Conservation (phyloP, 495 filamentous ascomycete species). For the Tuber borchii region DNA sequence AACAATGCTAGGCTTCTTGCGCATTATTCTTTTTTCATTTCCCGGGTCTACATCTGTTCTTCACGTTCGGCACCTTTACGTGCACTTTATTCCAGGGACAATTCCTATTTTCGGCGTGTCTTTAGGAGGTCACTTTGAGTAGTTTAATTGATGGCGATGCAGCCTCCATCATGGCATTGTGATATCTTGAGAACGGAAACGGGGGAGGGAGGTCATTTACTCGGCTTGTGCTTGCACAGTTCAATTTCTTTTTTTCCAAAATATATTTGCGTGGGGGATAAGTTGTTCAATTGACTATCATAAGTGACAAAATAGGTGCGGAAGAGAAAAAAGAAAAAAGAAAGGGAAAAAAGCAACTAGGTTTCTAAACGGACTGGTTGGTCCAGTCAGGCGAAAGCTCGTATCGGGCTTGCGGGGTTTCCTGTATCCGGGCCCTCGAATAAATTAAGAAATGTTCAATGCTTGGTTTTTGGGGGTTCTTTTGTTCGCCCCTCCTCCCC, state of each 20-base stretch:
- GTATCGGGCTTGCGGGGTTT: background rate
- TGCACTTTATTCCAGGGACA: background rate
- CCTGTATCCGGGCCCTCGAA: background rate
- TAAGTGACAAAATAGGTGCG: background rate
- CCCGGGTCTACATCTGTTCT: background rate
- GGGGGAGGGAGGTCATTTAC: too few relatives aligned
- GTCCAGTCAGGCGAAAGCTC: background rate
- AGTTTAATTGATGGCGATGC: too few relatives aligned
- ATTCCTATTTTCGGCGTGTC: background rate
- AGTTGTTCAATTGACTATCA: background rate
- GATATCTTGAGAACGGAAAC: too few relatives aligned
- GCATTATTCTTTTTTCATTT: background rate
- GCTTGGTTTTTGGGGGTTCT: background rate
- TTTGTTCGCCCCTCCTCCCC: background rate
- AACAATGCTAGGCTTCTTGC: background rate
- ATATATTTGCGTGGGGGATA: background rate
- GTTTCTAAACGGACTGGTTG: background rate
- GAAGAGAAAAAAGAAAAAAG: background rate
- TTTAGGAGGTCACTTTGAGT: background rate
- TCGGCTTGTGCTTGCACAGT: too few relatives aligned
- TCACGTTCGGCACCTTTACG: background rate
- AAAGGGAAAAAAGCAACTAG: background rate
- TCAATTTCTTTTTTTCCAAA: background rate
- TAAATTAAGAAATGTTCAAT: background rate
- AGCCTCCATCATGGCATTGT: too few relatives aligned